A percentile compares a stretch with the other conserved stretches of the same genome.
phyloP scores from a whole-genome alignment of 371 early-diverging fungal species.

The Mortierella sp. region DNA sequence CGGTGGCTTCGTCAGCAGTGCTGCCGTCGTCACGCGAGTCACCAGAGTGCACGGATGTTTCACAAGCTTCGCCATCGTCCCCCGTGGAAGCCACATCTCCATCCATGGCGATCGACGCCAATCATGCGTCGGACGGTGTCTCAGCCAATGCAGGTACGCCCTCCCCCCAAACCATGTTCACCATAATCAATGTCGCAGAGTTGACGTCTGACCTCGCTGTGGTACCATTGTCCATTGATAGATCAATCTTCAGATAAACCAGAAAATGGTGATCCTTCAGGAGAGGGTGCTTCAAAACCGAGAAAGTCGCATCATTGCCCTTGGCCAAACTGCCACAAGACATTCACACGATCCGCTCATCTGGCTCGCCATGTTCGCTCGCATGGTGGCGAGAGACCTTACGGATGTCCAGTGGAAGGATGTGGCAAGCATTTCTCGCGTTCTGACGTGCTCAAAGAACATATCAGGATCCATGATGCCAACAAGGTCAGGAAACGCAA shows the following conservation, averaged over 20 bases:
- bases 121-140: no score
- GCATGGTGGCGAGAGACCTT: constrained; percentile 49
- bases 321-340: constrained; percentile 50
- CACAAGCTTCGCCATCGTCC: background rate
- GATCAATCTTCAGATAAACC: constrained; percentile 13
- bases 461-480: constrained; percentile 49
- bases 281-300: constrained; percentile 14
- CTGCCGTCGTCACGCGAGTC: background rate
- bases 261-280: constrained; percentile 20
- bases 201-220: no score
- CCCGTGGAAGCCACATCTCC: background rate
- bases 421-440: constrained; percentile 52
- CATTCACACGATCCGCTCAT: constrained; percentile 50
- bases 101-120: no score
- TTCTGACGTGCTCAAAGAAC: constrained; percentile 51
- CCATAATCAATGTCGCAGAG: no score
- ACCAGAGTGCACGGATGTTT: no score
- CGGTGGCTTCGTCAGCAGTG: background rate
- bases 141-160: no score
- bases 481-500: constrained; percentile 54
- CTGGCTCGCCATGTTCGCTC: constrained; percentile 54
- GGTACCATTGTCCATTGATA: background rate
- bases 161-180: no score
- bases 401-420: constrained; percentile 48
- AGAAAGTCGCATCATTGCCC: constrained; percentile 52